Conservation (phyloP, 176 grass and related monocot genomes). For the Thinopyrum elongatum region DNA sequence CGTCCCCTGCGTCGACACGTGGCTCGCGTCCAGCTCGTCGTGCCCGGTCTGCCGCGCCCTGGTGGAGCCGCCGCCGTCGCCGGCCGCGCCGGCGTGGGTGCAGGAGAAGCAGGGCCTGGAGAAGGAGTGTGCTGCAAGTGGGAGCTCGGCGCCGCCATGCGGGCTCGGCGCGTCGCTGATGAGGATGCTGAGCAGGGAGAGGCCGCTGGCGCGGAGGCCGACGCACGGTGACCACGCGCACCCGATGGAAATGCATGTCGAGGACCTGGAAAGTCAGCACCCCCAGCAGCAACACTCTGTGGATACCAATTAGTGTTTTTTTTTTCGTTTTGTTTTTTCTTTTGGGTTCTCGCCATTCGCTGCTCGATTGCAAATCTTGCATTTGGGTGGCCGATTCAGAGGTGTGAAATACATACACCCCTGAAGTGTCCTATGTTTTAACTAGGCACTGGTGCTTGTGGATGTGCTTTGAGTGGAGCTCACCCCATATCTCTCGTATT, state of each 20-base stretch:
- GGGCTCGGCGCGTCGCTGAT: slow-evolving; percentile 41
- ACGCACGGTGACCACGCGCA: slow-evolving; percentile 4
- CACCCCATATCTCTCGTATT: not conserved
- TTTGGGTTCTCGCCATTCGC: slow-evolving; percentile 4
- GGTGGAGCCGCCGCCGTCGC: slow-evolving; percentile 37
- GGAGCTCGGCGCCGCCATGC: slow-evolving; percentile 27
- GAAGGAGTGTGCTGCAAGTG: slow-evolving; percentile 34
- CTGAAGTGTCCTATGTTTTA: slow-evolving; percentile 3
- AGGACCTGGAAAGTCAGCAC: slow-evolving; percentile 47
- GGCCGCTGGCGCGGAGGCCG: slow-evolving; percentile 24
- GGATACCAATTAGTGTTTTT: slow-evolving; percentile 12
- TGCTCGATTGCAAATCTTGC: slow-evolving; percentile 22
- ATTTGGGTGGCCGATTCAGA: not conserved
- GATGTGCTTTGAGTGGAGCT: slow-evolving; percentile 14
- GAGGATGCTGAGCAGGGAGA: slow-evolving; percentile 57
- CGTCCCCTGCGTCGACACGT: slow-evolving; percentile 51
- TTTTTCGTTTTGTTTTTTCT: not conserved
- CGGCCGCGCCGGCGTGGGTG: not conserved
- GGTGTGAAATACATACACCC: not conserved
- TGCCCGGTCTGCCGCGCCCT: slow-evolving; percentile 55
- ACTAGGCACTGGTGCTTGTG: not conserved
- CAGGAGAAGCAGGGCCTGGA: slow-evolving; percentile 13
- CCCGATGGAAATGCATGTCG: slow-evolving; percentile 17
- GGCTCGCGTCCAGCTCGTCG: slow-evolving; percentile 58
- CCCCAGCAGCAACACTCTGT: slow-evolving; percentile 4